Conservation (phyloP, 257 asterid species). For the Lantana camara region DNA sequence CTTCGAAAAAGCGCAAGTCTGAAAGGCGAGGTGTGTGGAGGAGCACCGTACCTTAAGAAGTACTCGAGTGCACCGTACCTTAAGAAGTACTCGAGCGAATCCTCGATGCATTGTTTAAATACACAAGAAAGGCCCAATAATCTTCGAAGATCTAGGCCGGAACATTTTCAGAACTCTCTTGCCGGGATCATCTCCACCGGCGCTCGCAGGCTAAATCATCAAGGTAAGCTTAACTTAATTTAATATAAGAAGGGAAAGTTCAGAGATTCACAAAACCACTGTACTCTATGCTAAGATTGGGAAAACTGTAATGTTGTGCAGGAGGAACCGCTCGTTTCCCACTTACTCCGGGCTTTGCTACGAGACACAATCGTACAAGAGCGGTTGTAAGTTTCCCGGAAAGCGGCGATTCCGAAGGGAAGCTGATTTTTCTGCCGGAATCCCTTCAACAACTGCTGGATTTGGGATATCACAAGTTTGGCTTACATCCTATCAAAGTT, state of each 20-base stretch:
- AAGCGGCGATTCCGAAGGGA: slow-evolving; percentile 40
- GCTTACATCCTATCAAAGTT: slow-evolving; percentile 46
- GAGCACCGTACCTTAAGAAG: slow-evolving; percentile 55
- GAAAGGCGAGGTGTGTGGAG: slow-evolving; percentile 22
- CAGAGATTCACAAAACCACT: too few relatives aligned
- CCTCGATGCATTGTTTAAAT: slow-evolving; percentile 32
- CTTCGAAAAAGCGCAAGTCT: slow-evolving; percentile 14
- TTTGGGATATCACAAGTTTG: slow-evolving; percentile 58
- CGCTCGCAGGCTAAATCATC: slow-evolving; percentile 27
- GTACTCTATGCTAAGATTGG: too few relatives aligned
- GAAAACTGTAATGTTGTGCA: slow-evolving; percentile 30
- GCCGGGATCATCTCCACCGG: slow-evolving; percentile 68
- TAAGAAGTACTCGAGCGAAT: slow-evolving; percentile 63
- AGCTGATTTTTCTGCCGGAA: slow-evolving; percentile 54
- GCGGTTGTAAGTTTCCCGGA: slow-evolving; percentile 53
- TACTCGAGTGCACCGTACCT: slow-evolving; percentile 58
- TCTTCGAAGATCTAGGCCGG: slow-evolving; percentile 30
- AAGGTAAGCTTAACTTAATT: slow-evolving; percentile 39
- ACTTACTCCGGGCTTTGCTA: slow-evolving; percentile 28
- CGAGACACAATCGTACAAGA: slow-evolving; percentile 38
- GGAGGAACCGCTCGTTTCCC: slow-evolving; percentile 30
- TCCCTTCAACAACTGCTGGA: slow-evolving; percentile 59
- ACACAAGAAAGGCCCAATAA: slow-evolving; percentile 19
- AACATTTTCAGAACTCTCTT: slow-evolving; percentile 56
- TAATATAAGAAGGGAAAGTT: too few relatives aligned